Evolutionary conservation across 169 alveolate genomes (phyloP).

Genomic region (Eimeria falciformis): DNA sequence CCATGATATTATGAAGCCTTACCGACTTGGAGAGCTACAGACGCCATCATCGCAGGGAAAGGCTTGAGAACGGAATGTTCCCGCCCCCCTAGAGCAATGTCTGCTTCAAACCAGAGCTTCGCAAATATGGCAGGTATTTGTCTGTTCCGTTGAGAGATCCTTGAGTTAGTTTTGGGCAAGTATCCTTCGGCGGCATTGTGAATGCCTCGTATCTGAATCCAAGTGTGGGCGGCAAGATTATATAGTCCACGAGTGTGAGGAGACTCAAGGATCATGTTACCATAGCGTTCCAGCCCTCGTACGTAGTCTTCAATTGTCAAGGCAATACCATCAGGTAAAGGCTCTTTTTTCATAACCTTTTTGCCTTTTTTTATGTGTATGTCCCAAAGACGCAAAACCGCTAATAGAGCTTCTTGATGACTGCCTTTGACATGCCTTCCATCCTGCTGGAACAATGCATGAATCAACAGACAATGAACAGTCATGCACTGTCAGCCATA

Average conservation of each 20-base stretch:
- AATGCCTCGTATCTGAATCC: slow-evolving; percentile 59
- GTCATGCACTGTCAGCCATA: neutral
- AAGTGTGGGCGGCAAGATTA: slow-evolving; percentile 52
- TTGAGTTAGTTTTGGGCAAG: neutral
- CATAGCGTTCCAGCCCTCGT: slow-evolving; percentile 32
- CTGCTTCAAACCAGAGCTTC: slow-evolving; percentile 62
- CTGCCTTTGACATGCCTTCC: neutral
- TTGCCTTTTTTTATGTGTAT: neutral
- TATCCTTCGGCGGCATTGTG: slow-evolving; percentile 71
- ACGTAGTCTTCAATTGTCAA: neutral
- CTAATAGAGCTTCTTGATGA: neutral
- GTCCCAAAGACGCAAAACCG: neutral
- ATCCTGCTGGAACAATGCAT: neutral
- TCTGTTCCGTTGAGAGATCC: neutral
- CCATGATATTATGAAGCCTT: neutral
- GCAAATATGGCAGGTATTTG: slow-evolving; percentile 48
- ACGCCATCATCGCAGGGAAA: slow-evolving; percentile 42
- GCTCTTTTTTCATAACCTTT: neutral
- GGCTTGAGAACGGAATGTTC: slow-evolving; percentile 49
- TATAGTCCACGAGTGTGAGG: slow-evolving; percentile 20
- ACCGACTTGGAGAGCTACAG: slow-evolving; percentile 68
- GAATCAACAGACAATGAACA: too few species aligned
- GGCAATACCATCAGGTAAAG: neutral
- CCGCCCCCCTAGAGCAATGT: neutral
- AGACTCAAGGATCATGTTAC: slow-evolving; percentile 11